phyloP scores from a whole-genome alignment of 306 rosid species.

The Argentina anserina region DNA sequence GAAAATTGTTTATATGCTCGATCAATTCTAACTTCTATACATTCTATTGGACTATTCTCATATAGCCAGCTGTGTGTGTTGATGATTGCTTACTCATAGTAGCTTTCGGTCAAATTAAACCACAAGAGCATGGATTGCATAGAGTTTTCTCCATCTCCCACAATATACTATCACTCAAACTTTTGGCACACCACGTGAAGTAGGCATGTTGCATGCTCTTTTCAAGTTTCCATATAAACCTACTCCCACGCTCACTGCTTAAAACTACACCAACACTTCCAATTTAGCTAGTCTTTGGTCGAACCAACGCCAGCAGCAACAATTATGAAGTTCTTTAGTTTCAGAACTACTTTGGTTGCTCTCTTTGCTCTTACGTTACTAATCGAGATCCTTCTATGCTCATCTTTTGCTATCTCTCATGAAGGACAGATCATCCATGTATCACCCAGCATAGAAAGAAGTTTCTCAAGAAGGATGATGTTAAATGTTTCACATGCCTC shows the following conservation, averaged over 20 bases:
- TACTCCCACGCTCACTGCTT: slow-evolving; percentile 35
- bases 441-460: slow-evolving; percentile 24
- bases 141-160: background rate
- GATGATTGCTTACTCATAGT: background rate
- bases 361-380: slow-evolving; percentile 38
- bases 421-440: slow-evolving; percentile 12
- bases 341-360: slow-evolving; percentile 27
- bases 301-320: slow-evolving; percentile 17
- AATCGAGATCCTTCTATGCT: slow-evolving; percentile 36
- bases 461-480: slow-evolving; percentile 46
- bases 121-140: background rate
- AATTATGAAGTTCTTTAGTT: slow-evolving; percentile 33
- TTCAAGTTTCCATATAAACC: slow-evolving; percentile 42
- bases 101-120: slow-evolving; percentile 6
- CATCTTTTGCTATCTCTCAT: slow-evolving; percentile 34
- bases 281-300: slow-evolving; percentile 9
- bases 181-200: slow-evolving; percentile 50
- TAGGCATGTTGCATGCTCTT: slow-evolving; percentile 29
- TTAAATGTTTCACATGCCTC: slow-evolving; percentile 22
- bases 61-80: background rate
- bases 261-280: slow-evolving; percentile 1
- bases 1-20: too few relatives aligned
- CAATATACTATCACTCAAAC: background rate
- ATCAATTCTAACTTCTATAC: too few relatives aligned
- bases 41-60: background rate